These are phyloP conservation scores for Trametopsis cervina DNA, from an alignment of 768 basidiomycete genomes.

Conservation along the genomic window DNA sequence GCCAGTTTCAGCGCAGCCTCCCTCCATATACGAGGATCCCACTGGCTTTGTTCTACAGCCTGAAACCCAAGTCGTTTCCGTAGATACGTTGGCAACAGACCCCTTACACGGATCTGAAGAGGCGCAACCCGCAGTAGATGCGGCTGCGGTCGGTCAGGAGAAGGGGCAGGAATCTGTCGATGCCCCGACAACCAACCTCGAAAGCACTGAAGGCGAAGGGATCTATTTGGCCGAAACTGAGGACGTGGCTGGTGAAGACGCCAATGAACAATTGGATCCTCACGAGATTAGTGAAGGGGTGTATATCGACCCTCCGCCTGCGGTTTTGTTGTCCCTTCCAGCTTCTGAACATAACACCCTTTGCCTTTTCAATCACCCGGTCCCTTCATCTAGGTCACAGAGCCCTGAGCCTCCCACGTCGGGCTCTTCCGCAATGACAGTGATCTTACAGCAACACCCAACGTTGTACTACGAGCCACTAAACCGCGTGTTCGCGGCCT, in stretches of 20 bases:
- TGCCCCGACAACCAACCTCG: not conserved
- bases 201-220: not conserved
- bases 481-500: slow-evolving; percentile 59
- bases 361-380: slow-evolving; percentile 52
- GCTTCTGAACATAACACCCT: slow-evolving; percentile 35
- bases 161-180: not conserved
- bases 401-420: slow-evolving; percentile 13
- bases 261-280: slow-evolving; percentile 6
- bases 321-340: slow-evolving; percentile 45
- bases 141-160: not conserved
- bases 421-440: slow-evolving; percentile 6
- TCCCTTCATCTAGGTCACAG: slow-evolving; percentile 12
- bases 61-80: not conserved
- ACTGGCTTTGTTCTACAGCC: not conserved
- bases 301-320: slow-evolving; percentile 39
- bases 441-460: slow-evolving; percentile 57
- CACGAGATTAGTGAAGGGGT: slow-evolving; percentile 16
- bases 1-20: not conserved
- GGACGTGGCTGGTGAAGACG: not conserved
- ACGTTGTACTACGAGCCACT: slow-evolving; percentile 76
- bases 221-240: not conserved
- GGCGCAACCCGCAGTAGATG: not conserved
- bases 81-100: not conserved
- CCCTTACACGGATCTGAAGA: not conserved
- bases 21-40: not conserved